Conservation (phyloP, 768 basidiomycete genomes). For the Mycena galopus region DNA sequence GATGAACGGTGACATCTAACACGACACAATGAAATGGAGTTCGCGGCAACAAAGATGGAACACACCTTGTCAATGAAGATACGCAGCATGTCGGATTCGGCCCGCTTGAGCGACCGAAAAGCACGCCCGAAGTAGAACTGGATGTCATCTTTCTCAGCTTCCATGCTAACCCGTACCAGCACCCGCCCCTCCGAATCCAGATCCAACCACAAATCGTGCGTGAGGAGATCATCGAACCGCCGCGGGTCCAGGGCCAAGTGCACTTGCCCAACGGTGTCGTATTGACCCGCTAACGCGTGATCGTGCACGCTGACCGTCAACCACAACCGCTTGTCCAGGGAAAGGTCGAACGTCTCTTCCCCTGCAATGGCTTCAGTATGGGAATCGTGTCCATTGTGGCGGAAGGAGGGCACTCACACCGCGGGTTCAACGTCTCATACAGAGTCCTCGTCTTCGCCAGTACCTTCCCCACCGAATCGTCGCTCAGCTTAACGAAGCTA, state of each 20-base stretch:
- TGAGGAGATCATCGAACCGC: constrained; percentile 87
- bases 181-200: constrained; percentile 89
- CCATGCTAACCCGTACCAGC: constrained; percentile 95
- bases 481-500: constrained; percentile 94
- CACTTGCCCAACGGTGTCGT: constrained; percentile 90
- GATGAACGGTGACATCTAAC: constrained; percentile 93
- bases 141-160: constrained; percentile 98
- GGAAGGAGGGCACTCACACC: constrained; percentile 70
- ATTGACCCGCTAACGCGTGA: constrained; percentile 90
- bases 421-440: constrained; percentile 88
- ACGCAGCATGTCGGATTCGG: constrained; percentile 95
- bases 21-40: not conserved
- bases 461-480: constrained; percentile 80
- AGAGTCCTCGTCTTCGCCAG: constrained; percentile 96
- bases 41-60: constrained; percentile 11
- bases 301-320: constrained; percentile 95
- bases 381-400: not conserved
- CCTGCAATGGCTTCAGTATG: constrained; percentile 60
- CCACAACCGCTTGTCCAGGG: constrained; percentile 95
- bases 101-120: constrained; percentile 92
- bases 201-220: constrained; percentile 94
- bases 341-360: constrained; percentile 97
- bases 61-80: constrained; percentile 96
- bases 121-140: constrained; percentile 97
- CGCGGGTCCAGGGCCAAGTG: constrained; percentile 93